Base-by-base conservation (phyloP, 139 green algal species). In the Chlorella sorokiniana region DNA sequence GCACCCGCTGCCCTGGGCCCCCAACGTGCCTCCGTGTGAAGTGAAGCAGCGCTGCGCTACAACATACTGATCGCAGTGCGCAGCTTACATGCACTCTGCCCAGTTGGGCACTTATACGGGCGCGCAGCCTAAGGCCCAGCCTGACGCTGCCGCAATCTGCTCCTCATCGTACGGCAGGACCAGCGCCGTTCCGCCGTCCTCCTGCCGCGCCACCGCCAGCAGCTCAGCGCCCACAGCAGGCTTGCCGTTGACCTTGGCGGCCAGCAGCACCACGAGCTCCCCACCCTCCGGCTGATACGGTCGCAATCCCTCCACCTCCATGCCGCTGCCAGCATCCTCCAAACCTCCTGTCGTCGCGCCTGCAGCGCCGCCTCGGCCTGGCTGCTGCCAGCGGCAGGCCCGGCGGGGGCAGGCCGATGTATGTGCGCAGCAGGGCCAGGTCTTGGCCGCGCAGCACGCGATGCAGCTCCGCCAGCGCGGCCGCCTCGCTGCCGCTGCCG, bases 241-340 rank as follows among this genome's bases (percentile, higher is more conserved):
- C 73, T 69, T 69, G 73, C 73, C 73, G 52, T 29, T 37, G 37
- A 79, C 31, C 20, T 38, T 61, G 27, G 37, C 37, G 4, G 54
- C 40, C 35, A 79, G 73, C 51, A 79, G 73, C 54, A 79, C 73
- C 4, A 79, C 73, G 3, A 79, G 52, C 54, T 79, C 73, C 3
- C 73, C 54, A 3, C 31, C 14, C 11, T 79, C 52, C 0, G 73
- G 73, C 38, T 79, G 25, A 38, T 79, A 79, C 14, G 35, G 25
- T 10, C 73, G 73, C 16, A 79, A 1, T 27, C 73, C 70, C n/a
- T 27, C 42, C 42, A 62, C 16, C 44, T 22, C 29, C 54, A 1
- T 38, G 11, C 1, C 44, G n/a, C 20, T 52, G 8, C 38, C 69
- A 1, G 1, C 69, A n/a, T 37, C 64, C 38, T 16, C 64, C 48